phyloP scores from a whole-genome alignment of 2,329 filamentous ascomycete species.

The Paecilomyces sp. region DNA sequence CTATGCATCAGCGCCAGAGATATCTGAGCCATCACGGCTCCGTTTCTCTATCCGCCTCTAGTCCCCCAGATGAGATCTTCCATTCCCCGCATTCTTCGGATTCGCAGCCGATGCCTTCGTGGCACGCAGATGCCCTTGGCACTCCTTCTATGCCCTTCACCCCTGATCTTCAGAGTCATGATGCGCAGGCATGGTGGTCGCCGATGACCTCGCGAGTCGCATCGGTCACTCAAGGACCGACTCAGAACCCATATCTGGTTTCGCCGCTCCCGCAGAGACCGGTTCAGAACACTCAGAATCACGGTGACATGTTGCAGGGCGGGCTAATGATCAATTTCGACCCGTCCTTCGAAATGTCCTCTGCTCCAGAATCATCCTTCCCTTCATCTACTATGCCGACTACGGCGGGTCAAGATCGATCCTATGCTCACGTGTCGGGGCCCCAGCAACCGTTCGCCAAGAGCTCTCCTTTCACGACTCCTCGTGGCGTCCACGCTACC shows the following conservation, averaged over 20 bases:
- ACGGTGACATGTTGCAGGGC: constrained; percentile 29
- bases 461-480: constrained; percentile 21
- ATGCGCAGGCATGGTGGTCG: constrained; percentile 35
- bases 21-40: constrained; percentile 24
- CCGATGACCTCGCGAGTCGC: constrained; percentile 26
- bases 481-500: constrained; percentile 14
- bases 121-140: constrained; percentile 33
- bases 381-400: constrained; percentile 15
- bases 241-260: constrained; percentile 28
- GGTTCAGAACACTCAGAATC: constrained; percentile 17
- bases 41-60: constrained; percentile 23
- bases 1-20: constrained; percentile 24
- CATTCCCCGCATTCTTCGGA: constrained; percentile 33
- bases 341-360: constrained; percentile 26
- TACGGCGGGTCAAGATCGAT: constrained; percentile 9
- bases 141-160: constrained; percentile 30
- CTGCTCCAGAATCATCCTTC: constrained; percentile 20
- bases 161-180: constrained; percentile 30
- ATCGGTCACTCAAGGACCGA: constrained; percentile 26
- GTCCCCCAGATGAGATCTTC: constrained; percentile 31
- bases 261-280: constrained; percentile 28
- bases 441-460: constrained; percentile 14
- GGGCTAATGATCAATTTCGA: constrained; percentile 35
- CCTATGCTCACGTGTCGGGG: constrained; percentile 11
- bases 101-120: constrained; percentile 31